Evolutionary conservation across 2,329 filamentous ascomycete genomes (phyloP).

Genomic region (Dendrostoma leiphaemia): DNA sequence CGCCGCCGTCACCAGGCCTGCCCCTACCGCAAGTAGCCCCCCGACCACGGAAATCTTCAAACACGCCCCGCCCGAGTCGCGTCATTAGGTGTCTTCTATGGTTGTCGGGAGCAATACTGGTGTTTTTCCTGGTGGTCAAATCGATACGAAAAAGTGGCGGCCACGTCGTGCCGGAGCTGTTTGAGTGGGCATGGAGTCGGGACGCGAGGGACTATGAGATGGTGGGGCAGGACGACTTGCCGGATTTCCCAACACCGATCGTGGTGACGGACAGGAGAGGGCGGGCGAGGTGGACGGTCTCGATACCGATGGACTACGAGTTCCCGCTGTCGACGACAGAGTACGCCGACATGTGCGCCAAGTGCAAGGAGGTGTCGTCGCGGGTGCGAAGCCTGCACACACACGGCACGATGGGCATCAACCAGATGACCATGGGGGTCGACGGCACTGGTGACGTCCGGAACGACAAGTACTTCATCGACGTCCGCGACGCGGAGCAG

Average conservation of each 20-base stretch:
- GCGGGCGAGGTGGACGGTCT: constrained; percentile 74
- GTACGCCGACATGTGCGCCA: constrained; percentile 67
- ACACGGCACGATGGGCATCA: constrained; percentile 31
- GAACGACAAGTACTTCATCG: constrained; percentile 68
- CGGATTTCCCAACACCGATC: constrained; percentile 70
- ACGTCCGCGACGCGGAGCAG: constrained; percentile 69
- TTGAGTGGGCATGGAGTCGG: constrained; percentile 34
- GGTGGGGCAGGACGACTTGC: constrained; percentile 63
- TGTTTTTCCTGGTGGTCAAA: constrained; percentile 48
- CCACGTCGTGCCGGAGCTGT: constrained; percentile 27
- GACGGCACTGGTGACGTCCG: constrained; percentile 40
- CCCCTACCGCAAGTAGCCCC: constrained; percentile 60
- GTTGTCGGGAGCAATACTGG: constrained; percentile 45
- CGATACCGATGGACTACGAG: constrained; percentile 63
- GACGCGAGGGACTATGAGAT: constrained; percentile 59
- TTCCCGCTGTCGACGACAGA: constrained; percentile 67
- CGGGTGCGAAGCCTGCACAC: constrained; percentile 52
- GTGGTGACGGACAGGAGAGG: constrained; percentile 65
- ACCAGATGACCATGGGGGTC: constrained; percentile 39
- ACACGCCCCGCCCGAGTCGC: constrained; percentile 55
- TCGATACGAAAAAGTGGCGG: constrained; percentile 29
- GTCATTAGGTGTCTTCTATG: constrained; percentile 57
- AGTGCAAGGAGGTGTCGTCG: constrained; percentile 63
- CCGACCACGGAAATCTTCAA: constrained; percentile 60
- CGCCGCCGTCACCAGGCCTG: constrained; percentile 68